phyloP scores from a whole-genome alignment of 345 rosid genomes.

The Sisymbrium irio region DNA sequence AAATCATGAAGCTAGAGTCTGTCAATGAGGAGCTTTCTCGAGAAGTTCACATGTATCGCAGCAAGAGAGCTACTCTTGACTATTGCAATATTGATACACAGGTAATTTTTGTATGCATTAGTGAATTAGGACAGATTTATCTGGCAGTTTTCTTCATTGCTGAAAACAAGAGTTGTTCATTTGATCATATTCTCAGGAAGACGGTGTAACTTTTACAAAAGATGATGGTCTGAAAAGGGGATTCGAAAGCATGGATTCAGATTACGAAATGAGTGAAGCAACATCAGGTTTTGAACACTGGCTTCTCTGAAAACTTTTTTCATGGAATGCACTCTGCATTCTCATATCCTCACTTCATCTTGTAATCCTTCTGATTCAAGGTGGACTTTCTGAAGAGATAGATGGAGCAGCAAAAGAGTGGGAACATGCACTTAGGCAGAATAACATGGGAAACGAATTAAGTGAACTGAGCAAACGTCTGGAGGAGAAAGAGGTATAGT shows the following conservation, averaged over 20 bases:
- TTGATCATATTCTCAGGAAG: conserved; percentile 37
- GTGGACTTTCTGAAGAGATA: conserved; percentile 57
- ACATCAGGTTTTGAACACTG: conserved; percentile 35
- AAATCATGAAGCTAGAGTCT: conserved; percentile 67
- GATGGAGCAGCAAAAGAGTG: conserved; percentile 87
- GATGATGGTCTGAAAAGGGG: conserved; percentile 54
- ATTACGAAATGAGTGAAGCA: conserved; percentile 73
- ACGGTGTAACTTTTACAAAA: conserved; percentile 28
- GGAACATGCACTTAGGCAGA: conserved; percentile 78
- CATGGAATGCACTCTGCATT: conserved; percentile 1
- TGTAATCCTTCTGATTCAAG: conserved; percentile 26
- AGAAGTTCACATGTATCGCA: conserved; percentile 67
- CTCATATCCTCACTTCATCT: neutral
- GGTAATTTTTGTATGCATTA: conserved; percentile 34
- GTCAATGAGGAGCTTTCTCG: conserved; percentile 62
- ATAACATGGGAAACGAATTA: conserved; percentile 80
- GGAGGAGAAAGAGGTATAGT: conserved; percentile 88
- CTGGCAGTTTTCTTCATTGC: neutral
- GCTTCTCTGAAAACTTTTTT: neutral
- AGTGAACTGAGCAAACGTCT: conserved; percentile 74
- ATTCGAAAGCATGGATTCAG: conserved; percentile 52
- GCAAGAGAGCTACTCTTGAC: conserved; percentile 49
- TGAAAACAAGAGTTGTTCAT: conserved; percentile 16
- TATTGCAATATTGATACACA: conserved; percentile 51
- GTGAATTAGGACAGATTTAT: neutral